These are phyloP conservation scores for Umbelopsis ramanniana DNA, from an alignment of 192 early-diverging fungal species.

Conservation along the genomic window DNA sequence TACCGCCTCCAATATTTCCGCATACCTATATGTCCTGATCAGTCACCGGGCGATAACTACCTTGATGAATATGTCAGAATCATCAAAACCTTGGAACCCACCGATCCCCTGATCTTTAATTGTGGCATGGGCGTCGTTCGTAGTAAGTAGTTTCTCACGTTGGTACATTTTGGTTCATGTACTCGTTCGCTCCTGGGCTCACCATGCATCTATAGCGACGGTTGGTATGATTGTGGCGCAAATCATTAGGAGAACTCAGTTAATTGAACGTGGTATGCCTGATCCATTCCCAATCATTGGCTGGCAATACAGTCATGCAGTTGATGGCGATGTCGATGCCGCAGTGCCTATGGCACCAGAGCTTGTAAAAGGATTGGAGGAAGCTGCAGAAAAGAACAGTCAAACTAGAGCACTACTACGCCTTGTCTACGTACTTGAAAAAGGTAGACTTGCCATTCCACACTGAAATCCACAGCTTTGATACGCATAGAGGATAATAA, in stretches of 20 bases:
- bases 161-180: not conserved
- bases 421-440: conserved; percentile 60
- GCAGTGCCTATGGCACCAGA: conserved; percentile 22
- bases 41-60: conserved; percentile 64
- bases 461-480: not conserved
- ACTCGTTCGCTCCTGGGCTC: not conserved
- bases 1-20: conserved; percentile 59
- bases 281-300: conserved; percentile 49
- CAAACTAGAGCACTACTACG: conserved; percentile 57
- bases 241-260: conserved; percentile 58
- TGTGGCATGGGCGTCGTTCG: conserved; percentile 70
- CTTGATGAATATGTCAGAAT: conserved; percentile 63
- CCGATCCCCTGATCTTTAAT: conserved; percentile 61
- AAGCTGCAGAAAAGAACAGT: conserved; percentile 27
- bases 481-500: not conserved
- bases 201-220: conserved; percentile 41
- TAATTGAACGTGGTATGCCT: conserved; percentile 38
- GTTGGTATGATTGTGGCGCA: conserved; percentile 62
- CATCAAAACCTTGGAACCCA: conserved; percentile 39
- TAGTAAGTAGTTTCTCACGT: conserved; percentile 35
- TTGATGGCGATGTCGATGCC: conserved; percentile 9
- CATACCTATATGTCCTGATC: conserved; percentile 64
- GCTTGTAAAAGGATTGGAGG: conserved; percentile 35
- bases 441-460: conserved; percentile 31
- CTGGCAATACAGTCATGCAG: not conserved